phyloP scores from a whole-genome alignment of 805 yeast species.

The Nakazawaea ernobii region DNA sequence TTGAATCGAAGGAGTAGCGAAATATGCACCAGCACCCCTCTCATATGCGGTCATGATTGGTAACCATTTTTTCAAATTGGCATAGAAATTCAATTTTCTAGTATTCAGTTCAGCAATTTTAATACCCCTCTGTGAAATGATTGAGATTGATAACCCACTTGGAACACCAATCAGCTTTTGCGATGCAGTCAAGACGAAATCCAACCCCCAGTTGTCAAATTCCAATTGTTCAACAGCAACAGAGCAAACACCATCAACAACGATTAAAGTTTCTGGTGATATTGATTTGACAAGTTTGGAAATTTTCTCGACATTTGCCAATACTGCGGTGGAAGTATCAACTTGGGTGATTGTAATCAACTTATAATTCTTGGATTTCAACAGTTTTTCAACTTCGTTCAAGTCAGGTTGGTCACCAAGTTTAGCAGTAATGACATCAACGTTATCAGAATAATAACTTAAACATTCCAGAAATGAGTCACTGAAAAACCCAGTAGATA shows the following conservation, averaged over 20 bases:
- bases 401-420: slow-evolving; percentile 68
- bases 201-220: slow-evolving; percentile 87
- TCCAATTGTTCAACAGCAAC: slow-evolving; percentile 82
- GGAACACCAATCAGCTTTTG: slow-evolving; percentile 96
- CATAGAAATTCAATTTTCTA: slow-evolving; percentile 48
- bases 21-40: slow-evolving; percentile 71
- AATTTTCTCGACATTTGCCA: slow-evolving; percentile 61
- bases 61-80: slow-evolving; percentile 76
- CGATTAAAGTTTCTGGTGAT: slow-evolving; percentile 75
- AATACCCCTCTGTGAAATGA: slow-evolving; percentile 72
- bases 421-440: slow-evolving; percentile 66
- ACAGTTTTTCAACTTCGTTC: slow-evolving; percentile 46
- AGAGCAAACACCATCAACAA: slow-evolving; percentile 95
- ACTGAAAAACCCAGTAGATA: slow-evolving; percentile 88
- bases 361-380: slow-evolving; percentile 48
- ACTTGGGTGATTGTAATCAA: slow-evolving; percentile 88
- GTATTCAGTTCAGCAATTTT: slow-evolving; percentile 44
- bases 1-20: slow-evolving; percentile 97
- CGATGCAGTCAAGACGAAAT: slow-evolving; percentile 84
- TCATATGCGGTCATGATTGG: slow-evolving; percentile 89
- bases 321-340: slow-evolving; percentile 95
- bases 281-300: slow-evolving; percentile 52
- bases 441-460: slow-evolving; percentile 66
- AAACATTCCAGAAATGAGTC: slow-evolving; percentile 78
- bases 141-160: slow-evolving; percentile 78